Conservation (phyloP, 1,284 basidiomycete species). For the Puccinia triticina region DNA sequence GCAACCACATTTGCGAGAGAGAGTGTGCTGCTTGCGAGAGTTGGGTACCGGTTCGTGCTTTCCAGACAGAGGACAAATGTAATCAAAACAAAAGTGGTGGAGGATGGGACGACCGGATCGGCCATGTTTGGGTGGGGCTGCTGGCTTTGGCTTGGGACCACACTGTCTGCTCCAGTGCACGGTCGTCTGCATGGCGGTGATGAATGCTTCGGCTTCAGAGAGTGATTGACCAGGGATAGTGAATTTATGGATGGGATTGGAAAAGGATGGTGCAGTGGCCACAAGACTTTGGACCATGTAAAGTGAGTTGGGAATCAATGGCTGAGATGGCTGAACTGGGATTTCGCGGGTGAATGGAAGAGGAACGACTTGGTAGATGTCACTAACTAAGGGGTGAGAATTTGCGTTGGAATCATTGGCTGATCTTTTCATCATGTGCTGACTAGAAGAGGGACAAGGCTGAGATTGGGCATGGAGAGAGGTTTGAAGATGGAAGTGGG, state of each 20-base stretch:
- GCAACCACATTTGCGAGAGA: neutral
- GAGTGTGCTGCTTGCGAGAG: neutral
- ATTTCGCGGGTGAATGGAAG: neutral
- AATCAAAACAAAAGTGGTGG: neutral
- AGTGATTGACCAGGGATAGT: neutral
- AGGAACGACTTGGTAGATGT: neutral
- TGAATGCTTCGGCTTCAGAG: neutral
- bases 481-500: no score
- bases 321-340: neutral
- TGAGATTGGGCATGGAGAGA: no score
- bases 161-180: neutral
- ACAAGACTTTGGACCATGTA: neutral
- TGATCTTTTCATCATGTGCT: no score
- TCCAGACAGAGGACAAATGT: neutral
- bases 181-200: neutral
- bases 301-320: neutral
- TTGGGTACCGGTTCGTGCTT: neutral
- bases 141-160: neutral
- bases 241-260: neutral
- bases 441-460: no score
- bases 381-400: neutral
- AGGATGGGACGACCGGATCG: neutral
- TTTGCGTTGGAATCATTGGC: neutral
- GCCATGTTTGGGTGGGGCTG: neutral
- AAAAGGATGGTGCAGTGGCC: neutral